phyloP scores from a whole-genome alignment of 2,329 filamentous ascomycete genomes.

The Pseudogymnoascus sp. region DNA sequence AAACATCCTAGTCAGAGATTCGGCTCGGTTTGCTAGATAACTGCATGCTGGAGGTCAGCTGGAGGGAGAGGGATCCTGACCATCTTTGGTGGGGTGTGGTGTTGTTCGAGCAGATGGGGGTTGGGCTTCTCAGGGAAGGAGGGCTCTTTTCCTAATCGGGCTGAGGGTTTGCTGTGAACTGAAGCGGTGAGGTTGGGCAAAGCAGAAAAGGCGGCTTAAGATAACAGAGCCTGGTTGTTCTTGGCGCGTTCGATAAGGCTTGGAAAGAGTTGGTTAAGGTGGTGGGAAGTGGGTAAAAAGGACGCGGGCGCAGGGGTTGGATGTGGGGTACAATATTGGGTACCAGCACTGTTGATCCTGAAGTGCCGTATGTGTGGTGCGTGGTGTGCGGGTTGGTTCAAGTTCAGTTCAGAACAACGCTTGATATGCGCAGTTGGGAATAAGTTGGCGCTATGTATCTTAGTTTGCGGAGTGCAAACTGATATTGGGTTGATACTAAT shows the following conservation, averaged over 20 bases:
- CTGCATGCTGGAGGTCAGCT: neutral
- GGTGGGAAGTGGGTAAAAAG: neutral
- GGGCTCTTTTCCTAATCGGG: slow-evolving; percentile 7
- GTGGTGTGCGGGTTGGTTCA: neutral
- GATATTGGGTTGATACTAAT: neutral
- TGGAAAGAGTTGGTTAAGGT: neutral
- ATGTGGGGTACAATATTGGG: slow-evolving; percentile 3
- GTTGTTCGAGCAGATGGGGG: neutral
- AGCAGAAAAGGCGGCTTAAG: slow-evolving; percentile 7
- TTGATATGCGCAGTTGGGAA: neutral
- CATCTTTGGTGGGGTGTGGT: slow-evolving; percentile 6
- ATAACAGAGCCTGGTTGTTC: slow-evolving; percentile 6
- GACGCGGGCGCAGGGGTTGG: neutral
- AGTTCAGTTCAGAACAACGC: neutral
- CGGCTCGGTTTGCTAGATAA: neutral
- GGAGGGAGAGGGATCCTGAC: slow-evolving; percentile 4
- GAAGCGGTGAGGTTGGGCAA: slow-evolving; percentile 5
- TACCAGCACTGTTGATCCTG: neutral
- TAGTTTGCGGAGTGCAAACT: neutral
- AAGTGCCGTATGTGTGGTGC: neutral
- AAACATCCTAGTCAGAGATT: neutral
- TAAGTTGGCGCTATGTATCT: neutral
- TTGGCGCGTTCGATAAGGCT: slow-evolving; percentile 1
- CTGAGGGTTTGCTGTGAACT: neutral
- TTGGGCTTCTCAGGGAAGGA: neutral